phyloP scores from a whole-genome alignment of 2,329 filamentous ascomycete species.

The Calonectria honghensis region DNA sequence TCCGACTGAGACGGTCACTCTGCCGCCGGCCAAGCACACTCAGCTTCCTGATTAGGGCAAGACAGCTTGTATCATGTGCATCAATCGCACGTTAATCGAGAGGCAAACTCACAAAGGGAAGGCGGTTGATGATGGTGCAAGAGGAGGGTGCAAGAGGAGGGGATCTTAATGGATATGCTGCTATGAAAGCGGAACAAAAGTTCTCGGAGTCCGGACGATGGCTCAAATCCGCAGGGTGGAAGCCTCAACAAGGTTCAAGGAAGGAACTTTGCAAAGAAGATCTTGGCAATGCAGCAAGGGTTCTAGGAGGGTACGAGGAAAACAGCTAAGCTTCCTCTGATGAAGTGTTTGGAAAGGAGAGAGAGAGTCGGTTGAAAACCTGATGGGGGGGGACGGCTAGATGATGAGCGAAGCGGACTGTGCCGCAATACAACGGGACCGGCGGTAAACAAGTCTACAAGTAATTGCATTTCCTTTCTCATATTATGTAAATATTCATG shows the following conservation, averaged over 20 bases:
- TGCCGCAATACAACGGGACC: neutral
- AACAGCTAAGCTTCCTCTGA: neutral
- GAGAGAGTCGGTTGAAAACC: neutral
- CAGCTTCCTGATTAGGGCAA: constrained; percentile 52
- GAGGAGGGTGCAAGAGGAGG: neutral
- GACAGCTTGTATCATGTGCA: constrained; percentile 36
- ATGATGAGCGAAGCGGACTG: neutral
- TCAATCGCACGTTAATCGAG: constrained; percentile 35
- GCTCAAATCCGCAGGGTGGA: constrained; percentile 23
- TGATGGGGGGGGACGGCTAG: neutral
- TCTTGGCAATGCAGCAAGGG: constrained; percentile 44
- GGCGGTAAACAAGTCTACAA: neutral
- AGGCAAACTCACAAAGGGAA: constrained; percentile 51
- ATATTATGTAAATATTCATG: neutral
- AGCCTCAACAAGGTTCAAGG: constrained; percentile 35
- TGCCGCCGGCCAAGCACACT: constrained; percentile 41
- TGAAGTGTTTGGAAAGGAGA: neutral
- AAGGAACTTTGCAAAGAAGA: constrained; percentile 36
- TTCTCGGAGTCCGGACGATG: constrained; percentile 45
- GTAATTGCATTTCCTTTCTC: constrained; percentile 15
- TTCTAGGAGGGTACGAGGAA: constrained; percentile 15
- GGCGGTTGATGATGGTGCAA: constrained; percentile 42
- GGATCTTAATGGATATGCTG: constrained; percentile 28
- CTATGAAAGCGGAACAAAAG: constrained; percentile 47
- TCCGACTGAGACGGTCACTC: constrained; percentile 33